These are phyloP conservation scores for Acanthamoeba pearcei DNA, from an alignment of 208 protist genomes.

Conservation along the genomic window DNA sequence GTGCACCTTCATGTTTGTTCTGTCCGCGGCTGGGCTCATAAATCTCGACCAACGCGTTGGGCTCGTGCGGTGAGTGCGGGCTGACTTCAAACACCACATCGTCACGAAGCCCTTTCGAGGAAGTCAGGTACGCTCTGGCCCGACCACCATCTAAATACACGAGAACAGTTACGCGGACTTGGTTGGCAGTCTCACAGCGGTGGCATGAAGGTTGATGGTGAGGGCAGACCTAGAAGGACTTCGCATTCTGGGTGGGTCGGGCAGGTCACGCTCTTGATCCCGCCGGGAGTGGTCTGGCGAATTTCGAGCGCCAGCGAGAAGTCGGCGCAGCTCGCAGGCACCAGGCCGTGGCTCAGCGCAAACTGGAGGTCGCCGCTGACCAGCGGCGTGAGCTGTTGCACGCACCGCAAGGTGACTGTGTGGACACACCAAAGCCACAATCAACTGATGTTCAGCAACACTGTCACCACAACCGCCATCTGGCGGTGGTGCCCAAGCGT, in stretches of 20 bases:
- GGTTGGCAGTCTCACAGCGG: not conserved
- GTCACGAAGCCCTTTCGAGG: not conserved
- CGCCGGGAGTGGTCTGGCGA: not conserved
- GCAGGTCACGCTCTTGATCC: not conserved
- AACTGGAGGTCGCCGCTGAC: not conserved
- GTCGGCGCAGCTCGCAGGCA: not conserved
- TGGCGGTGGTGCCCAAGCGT: not conserved
- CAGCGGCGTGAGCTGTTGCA: slow-evolving; percentile 12
- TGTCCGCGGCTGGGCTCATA: not conserved
- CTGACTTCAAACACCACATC: not conserved
- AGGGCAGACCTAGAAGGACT: not conserved
- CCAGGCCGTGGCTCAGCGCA: not conserved
- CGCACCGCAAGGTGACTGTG: not conserved
- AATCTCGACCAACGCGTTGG: not conserved
- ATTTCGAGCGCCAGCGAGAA: not conserved
- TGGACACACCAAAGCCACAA: not conserved
- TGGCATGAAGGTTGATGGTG: not conserved
- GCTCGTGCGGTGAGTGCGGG: not conserved
- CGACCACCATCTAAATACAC: not conserved
- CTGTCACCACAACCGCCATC: too few relatives aligned
- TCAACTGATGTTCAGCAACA: not conserved
- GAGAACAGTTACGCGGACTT: not conserved
- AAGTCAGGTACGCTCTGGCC: not conserved
- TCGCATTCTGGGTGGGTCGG: not conserved
- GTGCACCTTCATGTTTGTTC: slow-evolving; percentile 4